phyloP scores from a whole-genome alignment of 2,329 filamentous ascomycete species.

The Phialophora verrucosa region DNA sequence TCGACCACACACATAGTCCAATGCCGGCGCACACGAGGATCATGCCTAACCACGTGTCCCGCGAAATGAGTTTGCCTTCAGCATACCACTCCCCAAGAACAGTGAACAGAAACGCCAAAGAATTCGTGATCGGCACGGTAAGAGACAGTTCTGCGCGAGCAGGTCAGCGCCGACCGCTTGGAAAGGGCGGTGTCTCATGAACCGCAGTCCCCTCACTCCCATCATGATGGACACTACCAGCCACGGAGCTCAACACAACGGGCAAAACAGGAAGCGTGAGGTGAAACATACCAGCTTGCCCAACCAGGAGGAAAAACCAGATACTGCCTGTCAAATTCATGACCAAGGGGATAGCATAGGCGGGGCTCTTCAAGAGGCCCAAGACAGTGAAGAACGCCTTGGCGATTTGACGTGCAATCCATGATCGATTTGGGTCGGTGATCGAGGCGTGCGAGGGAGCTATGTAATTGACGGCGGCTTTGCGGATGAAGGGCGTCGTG shows the following conservation, averaged over 20 bases:
- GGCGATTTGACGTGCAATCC: conserved; percentile 67
- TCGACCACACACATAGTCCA: conserved; percentile 75
- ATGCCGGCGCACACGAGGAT: conserved; percentile 78
- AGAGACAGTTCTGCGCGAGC: conserved; percentile 75
- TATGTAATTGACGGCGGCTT: conserved; percentile 76
- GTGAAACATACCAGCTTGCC: conserved; percentile 75
- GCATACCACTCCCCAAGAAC: conserved; percentile 95
- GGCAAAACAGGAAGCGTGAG: conserved; percentile 8
- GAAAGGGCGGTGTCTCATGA: not conserved
- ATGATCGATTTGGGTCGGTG: conserved; percentile 54
- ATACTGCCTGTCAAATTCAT: conserved; percentile 90
- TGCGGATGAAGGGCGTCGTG: conserved; percentile 89
- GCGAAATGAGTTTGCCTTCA: conserved; percentile 85
- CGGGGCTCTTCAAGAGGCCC: conserved; percentile 79
- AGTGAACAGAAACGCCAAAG: conserved; percentile 92
- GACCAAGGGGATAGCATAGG: conserved; percentile 82
- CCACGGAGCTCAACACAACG: not conserved
- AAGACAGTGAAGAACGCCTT: conserved; percentile 74
- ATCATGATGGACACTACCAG: not conserved
- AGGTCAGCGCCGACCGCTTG: not conserved
- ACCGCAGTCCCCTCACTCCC: too few relatives aligned
- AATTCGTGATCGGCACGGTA: conserved; percentile 94
- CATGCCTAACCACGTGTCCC: conserved; percentile 86
- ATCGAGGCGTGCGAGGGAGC: conserved; percentile 54
- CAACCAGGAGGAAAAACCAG: conserved; percentile 96